These are phyloP conservation scores for Septoria linicola DNA, from an alignment of 2,329 filamentous ascomycete genomes.

Conservation along the genomic window DNA sequence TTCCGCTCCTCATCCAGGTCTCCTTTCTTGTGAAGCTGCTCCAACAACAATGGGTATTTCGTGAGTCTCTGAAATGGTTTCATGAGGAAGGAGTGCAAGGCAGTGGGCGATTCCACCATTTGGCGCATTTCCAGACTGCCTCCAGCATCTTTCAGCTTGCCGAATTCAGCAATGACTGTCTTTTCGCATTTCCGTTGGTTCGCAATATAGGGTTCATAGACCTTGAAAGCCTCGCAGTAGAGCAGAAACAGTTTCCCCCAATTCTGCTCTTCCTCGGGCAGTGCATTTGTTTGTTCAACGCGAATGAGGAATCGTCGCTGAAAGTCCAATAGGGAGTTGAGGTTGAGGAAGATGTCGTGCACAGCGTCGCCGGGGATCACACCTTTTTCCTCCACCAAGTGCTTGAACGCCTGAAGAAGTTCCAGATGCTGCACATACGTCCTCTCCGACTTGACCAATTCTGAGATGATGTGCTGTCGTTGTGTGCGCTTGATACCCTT, in stretches of 20 bases:
- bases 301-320: conserved; percentile 92
- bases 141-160: conserved; percentile 75
- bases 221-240: conserved; percentile 83
- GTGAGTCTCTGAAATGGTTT: conserved; percentile 96
- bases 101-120: conserved; percentile 84
- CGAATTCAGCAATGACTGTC: conserved; percentile 79
- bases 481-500: conserved; percentile 59
- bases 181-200: conserved; percentile 90
- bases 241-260: conserved; percentile 91
- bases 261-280: conserved; percentile 72
- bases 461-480: conserved; percentile 85
- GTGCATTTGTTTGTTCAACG: conserved; percentile 90
- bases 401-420: conserved; percentile 88
- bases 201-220: conserved; percentile 95
- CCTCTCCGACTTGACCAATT: conserved; percentile 90
- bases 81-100: conserved; percentile 84
- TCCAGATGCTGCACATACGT: conserved; percentile 98
- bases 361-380: conserved; percentile 85
- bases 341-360: conserved; percentile 93
- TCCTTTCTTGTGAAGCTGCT: conserved; percentile 82
- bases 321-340: conserved; percentile 92
- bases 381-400: conserved; percentile 81
- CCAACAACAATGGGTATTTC: conserved; percentile 88
- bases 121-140: conserved; percentile 61
- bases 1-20: conserved; percentile 68